A percentile compares a stretch with the other conserved stretches of the same genome.
phyloP scores from a whole-genome alignment of 2,329 filamentous ascomycete genomes.

The Aspergillus sp. region DNA sequence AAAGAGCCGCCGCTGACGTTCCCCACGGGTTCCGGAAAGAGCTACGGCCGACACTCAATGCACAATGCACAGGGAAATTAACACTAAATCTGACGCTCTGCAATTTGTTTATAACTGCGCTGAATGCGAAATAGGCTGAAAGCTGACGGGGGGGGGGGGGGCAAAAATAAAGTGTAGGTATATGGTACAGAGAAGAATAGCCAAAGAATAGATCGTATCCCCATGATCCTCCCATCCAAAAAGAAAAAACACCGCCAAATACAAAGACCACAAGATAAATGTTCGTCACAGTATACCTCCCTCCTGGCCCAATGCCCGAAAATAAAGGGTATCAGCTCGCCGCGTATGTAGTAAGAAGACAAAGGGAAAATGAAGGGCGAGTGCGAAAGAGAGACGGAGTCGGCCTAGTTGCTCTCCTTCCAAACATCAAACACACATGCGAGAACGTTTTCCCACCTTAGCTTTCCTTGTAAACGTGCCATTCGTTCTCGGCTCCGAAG shows the following conservation, averaged over 20 bases:
- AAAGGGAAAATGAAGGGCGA: conserved; percentile 12
- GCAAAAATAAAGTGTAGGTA: conserved; percentile 12
- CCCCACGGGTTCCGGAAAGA: conserved; percentile 13
- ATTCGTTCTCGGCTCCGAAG: conserved; percentile 54
- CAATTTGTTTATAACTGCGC: neutral
- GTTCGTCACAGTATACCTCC: conserved; percentile 21
- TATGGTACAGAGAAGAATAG: conserved; percentile 19
- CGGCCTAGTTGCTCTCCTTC: neutral
- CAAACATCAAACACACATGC: neutral
- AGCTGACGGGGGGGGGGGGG: neutral
- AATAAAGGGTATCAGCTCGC: conserved; percentile 26
- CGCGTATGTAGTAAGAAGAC: conserved; percentile 16
- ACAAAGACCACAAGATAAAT: conserved; percentile 19
- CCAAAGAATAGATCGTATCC: conserved; percentile 5
- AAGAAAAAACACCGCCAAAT: conserved; percentile 21
- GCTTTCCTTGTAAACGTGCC: conserved; percentile 59
- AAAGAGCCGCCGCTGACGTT: conserved; percentile 9
- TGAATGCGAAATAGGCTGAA: conserved; percentile 4
- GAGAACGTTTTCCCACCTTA: conserved; percentile 20
- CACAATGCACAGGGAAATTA: neutral
- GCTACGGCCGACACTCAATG: conserved; percentile 1
- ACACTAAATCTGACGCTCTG: neutral
- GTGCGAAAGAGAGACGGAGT: conserved; percentile 8
- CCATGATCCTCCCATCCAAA: conserved; percentile 4
- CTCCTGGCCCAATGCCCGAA: conserved; percentile 18